Evolutionary conservation across 768 basidiomycete species (phyloP).

Genomic region (Auricularia heimuer): DNA sequence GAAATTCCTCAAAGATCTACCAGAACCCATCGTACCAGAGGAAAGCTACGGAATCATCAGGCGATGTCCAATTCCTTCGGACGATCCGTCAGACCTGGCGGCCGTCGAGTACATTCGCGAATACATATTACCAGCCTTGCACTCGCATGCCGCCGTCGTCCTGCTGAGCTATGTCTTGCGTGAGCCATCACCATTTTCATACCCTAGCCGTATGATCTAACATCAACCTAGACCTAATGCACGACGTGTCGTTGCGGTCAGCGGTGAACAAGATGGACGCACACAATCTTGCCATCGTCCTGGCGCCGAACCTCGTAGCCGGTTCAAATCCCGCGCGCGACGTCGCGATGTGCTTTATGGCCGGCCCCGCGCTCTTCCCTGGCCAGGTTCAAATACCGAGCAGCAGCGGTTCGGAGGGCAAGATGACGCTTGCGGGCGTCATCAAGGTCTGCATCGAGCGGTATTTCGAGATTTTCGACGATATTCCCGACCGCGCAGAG

Average conservation of each 20-base stretch:
- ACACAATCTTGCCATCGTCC: conserved; percentile 68
- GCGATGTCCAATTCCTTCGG: conserved; percentile 52
- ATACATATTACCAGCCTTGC: conserved; percentile 53
- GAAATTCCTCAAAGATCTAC: conserved; percentile 75
- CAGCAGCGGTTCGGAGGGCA: conserved; percentile 32
- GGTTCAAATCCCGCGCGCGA: conserved; percentile 59
- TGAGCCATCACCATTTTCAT: conserved; percentile 23
- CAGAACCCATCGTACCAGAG: conserved; percentile 70
- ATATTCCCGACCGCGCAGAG: conserved; percentile 62
- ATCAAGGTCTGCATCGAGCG: conserved; percentile 70
- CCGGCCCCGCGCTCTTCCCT: conserved; percentile 32
- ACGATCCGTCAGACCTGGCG: conserved; percentile 45
- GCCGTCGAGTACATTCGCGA: conserved; percentile 60
- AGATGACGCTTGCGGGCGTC: conserved; percentile 59
- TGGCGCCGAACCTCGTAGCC: conserved; percentile 71
- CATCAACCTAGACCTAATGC: conserved; percentile 50
- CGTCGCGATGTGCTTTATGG: conserved; percentile 62
- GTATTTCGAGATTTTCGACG: conserved; percentile 83
- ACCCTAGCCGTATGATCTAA: neutral
- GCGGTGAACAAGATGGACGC: conserved; percentile 72
- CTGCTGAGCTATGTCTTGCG: conserved; percentile 61
- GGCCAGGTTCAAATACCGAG: conserved; percentile 17
- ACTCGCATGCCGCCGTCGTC: conserved; percentile 55
- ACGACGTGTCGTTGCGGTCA: conserved; percentile 65
- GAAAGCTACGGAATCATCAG: conserved; percentile 51